Conservation (phyloP, 2,329 filamentous ascomycete species). For the Sclerotiophoma versabilis region DNA sequence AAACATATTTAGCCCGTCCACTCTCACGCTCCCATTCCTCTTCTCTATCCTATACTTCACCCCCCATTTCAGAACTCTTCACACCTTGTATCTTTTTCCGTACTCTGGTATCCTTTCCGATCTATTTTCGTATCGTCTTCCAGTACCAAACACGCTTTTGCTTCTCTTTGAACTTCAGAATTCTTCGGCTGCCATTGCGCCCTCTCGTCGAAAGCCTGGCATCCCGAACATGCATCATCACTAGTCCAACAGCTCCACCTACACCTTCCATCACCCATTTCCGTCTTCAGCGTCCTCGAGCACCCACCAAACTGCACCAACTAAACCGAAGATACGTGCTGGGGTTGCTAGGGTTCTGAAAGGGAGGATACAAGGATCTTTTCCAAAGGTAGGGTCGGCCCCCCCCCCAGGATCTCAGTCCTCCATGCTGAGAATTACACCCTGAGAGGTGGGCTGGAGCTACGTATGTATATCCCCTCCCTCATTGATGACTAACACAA, state of each 20-base stretch:
- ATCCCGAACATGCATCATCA: slow-evolving; percentile 6
- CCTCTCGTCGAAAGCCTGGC: not conserved
- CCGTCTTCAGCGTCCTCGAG: slow-evolving; percentile 7
- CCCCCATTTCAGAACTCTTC: not conserved
- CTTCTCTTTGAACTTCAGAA: not conserved
- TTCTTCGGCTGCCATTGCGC: not conserved
- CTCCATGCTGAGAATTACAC: slow-evolving; percentile 1
- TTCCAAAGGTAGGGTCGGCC: slow-evolving; percentile 3
- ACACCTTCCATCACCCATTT: not conserved
- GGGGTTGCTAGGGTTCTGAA: slow-evolving; percentile 7
- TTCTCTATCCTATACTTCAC: not conserved
- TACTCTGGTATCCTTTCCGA: not conserved
- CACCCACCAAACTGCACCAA: not conserved
- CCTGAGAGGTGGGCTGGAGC: not conserved
- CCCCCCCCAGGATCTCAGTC: not conserved
- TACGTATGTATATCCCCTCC: not conserved
- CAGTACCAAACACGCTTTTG: not conserved
- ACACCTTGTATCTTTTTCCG: not conserved
- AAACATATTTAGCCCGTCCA: too few species aligned
- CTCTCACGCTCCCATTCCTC: too few species aligned
- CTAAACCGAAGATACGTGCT: not conserved
- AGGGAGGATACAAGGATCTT: slow-evolving; percentile 8
- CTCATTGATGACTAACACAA: slow-evolving; percentile 3
- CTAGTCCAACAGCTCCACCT: slow-evolving; percentile 4
- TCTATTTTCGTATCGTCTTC: not conserved